Base-by-base conservation (phyloP, 2,329 filamentous ascomycete species). In the Stachybotrys echinatus region DNA sequence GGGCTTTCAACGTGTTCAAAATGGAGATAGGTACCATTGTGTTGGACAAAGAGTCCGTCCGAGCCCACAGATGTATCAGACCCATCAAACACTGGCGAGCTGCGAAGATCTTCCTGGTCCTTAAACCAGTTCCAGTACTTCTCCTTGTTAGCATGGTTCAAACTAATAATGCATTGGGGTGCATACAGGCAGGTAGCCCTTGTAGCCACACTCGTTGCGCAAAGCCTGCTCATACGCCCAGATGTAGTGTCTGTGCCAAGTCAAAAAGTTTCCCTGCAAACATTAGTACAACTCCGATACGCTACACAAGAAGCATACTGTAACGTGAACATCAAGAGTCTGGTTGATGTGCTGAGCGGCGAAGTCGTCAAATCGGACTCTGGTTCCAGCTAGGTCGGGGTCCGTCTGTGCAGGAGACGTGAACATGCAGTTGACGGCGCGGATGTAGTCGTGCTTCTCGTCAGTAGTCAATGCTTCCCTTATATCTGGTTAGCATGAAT, bases 161-260 rank as follows among this genome's bases (percentile, higher is more conserved):
- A 6, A 3, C 12, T 17, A 10, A 19, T 10, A 20, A n/a, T n/a
- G 17, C 7, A 6, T 7, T 7, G 37, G 19, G 44, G 18, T 46
- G 23, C 5, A 18, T 46, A 46, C 44, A 18, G 44, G 44, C n/a
- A 46, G 19, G 23, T 34, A 46, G 44, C 44, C 44, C 14, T 34
- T 37, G 19, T 46, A 46, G 18, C 44, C 44, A 37, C 44, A 46
- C 19, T 46, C 44, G 3, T 46, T 46, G 19, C 44, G 44, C 12
- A 46, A 37, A 17, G 44, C 44, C 44, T 46, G 23, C 44, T 46
- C 44, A 23, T 46, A 46, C 12, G 44, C 14, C 44, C 44, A 46
- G 27, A 46, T 46, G n/a, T 46, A 46, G 27, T 46, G 44, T 21
- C 44, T 46, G 20, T 46, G 44, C 44, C 44, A 46, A 34, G 44